These are phyloP conservation scores for Pelargonium nanum DNA, from an alignment of 345 rosid species.

Conservation along the genomic window DNA sequence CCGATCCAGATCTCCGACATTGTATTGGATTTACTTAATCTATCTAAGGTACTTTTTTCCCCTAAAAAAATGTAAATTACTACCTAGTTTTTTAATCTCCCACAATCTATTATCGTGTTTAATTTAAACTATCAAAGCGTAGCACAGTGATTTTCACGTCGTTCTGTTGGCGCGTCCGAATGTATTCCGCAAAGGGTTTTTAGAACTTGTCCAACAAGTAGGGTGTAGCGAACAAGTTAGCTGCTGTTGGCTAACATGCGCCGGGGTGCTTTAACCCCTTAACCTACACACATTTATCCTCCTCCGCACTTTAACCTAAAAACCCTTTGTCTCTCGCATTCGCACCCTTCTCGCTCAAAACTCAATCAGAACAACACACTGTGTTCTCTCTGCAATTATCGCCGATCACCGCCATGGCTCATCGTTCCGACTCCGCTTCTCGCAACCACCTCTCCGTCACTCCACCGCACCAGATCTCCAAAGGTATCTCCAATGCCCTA, in stretches of 20 bases:
- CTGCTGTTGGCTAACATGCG: background rate
- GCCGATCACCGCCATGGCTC: slow-evolving; percentile 59
- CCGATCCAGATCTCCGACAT: too few relatives aligned
- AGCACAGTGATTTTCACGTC: too few relatives aligned
- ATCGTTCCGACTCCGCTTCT: slow-evolving; percentile 37
- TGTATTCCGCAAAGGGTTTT: too few relatives aligned
- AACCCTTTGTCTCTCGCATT: background rate
- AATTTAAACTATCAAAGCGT: too few relatives aligned
- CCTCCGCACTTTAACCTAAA: background rate
- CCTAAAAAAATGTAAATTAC: too few relatives aligned
- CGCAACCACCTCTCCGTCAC: slow-evolving; percentile 41
- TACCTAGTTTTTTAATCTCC: too few relatives aligned
- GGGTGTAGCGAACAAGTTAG: too few relatives aligned
- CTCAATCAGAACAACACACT: background rate
- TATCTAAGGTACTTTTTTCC: too few relatives aligned
- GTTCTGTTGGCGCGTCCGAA: too few relatives aligned
- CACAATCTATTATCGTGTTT: too few relatives aligned
- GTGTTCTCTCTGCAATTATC: slow-evolving; percentile 18
- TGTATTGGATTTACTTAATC: too few relatives aligned
- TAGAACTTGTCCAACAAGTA: too few relatives aligned
- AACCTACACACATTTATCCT: slow-evolving; percentile 1
- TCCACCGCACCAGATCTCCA: slow-evolving; percentile 74
- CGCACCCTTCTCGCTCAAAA: background rate
- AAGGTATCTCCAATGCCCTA: slow-evolving; percentile 29
- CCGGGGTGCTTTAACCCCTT: background rate